These are phyloP conservation scores for Epichloe elymi DNA, from an alignment of 2,329 filamentous ascomycete genomes.

Conservation along the genomic window DNA sequence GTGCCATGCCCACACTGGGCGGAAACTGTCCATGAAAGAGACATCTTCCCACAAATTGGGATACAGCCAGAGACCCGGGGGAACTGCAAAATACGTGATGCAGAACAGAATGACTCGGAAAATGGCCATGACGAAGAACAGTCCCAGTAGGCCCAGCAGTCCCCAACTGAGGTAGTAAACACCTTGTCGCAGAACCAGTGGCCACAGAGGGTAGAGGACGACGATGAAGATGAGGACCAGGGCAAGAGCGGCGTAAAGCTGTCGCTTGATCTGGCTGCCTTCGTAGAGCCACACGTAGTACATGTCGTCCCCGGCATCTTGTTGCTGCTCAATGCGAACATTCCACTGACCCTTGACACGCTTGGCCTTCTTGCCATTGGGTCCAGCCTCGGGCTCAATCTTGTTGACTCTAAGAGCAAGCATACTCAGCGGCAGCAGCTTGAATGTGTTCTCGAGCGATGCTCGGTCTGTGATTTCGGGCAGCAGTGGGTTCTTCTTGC, in stretches of 20 bases:
- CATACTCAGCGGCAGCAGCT: slow-evolving; percentile 86
- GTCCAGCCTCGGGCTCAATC: slow-evolving; percentile 51
- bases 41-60: slow-evolving; percentile 98
- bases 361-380: slow-evolving; percentile 59
- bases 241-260: slow-evolving; percentile 77
- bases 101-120: slow-evolving; percentile 92
- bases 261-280: slow-evolving; percentile 84
- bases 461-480: slow-evolving; percentile 80
- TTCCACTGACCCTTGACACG: slow-evolving; percentile 93
- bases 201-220: slow-evolving; percentile 95
- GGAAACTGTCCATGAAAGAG: slow-evolving; percentile 95
- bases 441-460: slow-evolving; percentile 86
- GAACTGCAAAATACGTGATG: slow-evolving; percentile 75
- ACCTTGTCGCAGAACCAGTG: slow-evolving; percentile 74
- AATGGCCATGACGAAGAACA: slow-evolving; percentile 97
- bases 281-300: slow-evolving; percentile 98
- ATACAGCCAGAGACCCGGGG: slow-evolving; percentile 94
- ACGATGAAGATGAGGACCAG: slow-evolving; percentile 73
- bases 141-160: slow-evolving; percentile 73
- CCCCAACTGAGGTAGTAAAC: slow-evolving; percentile 97
- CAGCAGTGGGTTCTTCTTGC: slow-evolving; percentile 78
- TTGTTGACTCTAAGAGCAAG: slow-evolving; percentile 84
- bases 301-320: slow-evolving; percentile 74
- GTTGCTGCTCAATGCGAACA: slow-evolving; percentile 89
- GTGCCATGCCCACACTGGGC: slow-evolving; percentile 95